Percentiles rank a stretch among this genome's conserved stretches.
These are phyloP conservation scores for Suillus occidentalis DNA, from an alignment of 768 basidiomycete species.

Conservation along the genomic window DNA sequence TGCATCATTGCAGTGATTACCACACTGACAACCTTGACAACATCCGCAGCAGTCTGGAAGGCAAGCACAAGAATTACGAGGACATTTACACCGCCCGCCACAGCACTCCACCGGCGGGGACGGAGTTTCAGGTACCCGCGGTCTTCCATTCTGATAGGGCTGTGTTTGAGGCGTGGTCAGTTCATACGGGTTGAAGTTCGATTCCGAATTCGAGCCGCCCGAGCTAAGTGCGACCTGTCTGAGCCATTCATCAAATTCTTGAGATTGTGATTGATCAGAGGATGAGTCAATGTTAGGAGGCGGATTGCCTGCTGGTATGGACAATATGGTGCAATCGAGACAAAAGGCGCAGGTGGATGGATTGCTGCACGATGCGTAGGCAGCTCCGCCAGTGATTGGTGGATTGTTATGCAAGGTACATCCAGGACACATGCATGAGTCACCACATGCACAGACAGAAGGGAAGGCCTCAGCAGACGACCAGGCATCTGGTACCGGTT, in stretches of 20 bases:
- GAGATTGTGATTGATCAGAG: slow-evolving; percentile 42
- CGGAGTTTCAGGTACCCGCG: slow-evolving; percentile 18
- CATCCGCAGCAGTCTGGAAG: slow-evolving; percentile 31
- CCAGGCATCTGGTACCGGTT: slow-evolving; percentile 26
- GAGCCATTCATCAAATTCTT: slow-evolving; percentile 65
- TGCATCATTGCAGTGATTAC: slow-evolving; percentile 21
- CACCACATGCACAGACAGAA: slow-evolving; percentile 62
- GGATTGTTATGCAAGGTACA: slow-evolving; percentile 54
- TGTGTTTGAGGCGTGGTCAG: slow-evolving; percentile 20
- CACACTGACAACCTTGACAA: slow-evolving; percentile 32
- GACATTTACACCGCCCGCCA: slow-evolving; percentile 35
- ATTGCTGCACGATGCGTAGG: slow-evolving; percentile 37
- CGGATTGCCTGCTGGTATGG: slow-evolving; percentile 43
- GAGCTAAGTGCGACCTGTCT: slow-evolving; percentile 41
- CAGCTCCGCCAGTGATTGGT: slow-evolving; percentile 38
- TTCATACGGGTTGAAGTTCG: slow-evolving; percentile 32
- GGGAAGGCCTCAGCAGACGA: slow-evolving; percentile 34
- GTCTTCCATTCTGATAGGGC: slow-evolving; percentile 7
- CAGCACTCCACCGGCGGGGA: slow-evolving; percentile 28
- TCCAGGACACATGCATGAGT: slow-evolving; percentile 62
- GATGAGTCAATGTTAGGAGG: slow-evolving; percentile 42
- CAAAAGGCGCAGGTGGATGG: slow-evolving; percentile 47
- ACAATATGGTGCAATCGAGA: slow-evolving; percentile 62
- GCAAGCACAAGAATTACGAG: slow-evolving; percentile 33
- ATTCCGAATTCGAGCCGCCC: slow-evolving; percentile 9